These are phyloP conservation scores for Neurospora sp. DNA, from an alignment of 2,329 filamentous ascomycete species.

Conservation along the genomic window DNA sequence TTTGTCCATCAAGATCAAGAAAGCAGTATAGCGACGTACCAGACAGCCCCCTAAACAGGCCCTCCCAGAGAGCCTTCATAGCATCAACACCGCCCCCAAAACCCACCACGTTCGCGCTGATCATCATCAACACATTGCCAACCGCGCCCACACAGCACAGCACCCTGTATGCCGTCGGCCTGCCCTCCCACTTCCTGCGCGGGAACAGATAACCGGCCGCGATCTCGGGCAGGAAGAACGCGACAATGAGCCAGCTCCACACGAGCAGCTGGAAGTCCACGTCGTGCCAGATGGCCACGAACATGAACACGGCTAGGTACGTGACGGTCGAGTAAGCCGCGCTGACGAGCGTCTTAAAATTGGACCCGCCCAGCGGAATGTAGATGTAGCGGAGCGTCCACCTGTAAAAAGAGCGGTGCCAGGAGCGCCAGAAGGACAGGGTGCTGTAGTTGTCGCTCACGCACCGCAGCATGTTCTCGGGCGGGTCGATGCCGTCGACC, in stretches of 20 bases:
- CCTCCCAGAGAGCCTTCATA: slow-evolving; percentile 61
- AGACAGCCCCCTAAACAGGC: slow-evolving; percentile 66
- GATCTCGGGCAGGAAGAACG: slow-evolving; percentile 89
- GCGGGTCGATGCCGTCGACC: slow-evolving; percentile 82
- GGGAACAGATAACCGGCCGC: slow-evolving; percentile 65
- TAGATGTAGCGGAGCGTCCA: slow-evolving; percentile 94
- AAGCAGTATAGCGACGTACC: slow-evolving; percentile 33
- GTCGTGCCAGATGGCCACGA: slow-evolving; percentile 97
- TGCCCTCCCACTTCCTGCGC: slow-evolving; percentile 54
- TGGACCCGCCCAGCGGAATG: slow-evolving; percentile 72
- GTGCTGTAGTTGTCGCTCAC: slow-evolving; percentile 91
- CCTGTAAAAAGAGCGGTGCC: slow-evolving; percentile 92
- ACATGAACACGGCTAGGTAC: slow-evolving; percentile 82
- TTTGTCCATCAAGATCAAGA: background rate
- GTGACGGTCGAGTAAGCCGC: slow-evolving; percentile 56
- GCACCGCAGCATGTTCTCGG: slow-evolving; percentile 97
- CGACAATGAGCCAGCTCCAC: slow-evolving; percentile 93
- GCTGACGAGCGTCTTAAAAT: slow-evolving; percentile 34
- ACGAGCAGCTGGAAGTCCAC: slow-evolving; percentile 82
- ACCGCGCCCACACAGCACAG: slow-evolving; percentile 74
- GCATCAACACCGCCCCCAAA: slow-evolving; percentile 92
- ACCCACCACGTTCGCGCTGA: slow-evolving; percentile 86
- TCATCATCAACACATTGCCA: slow-evolving; percentile 86
- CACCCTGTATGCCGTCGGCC: slow-evolving; percentile 65
- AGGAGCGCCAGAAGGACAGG: slow-evolving; percentile 86